Base-by-base conservation (phyloP, 1,139 yeast genomes). In the Sporopachydermia cereana region DNA sequence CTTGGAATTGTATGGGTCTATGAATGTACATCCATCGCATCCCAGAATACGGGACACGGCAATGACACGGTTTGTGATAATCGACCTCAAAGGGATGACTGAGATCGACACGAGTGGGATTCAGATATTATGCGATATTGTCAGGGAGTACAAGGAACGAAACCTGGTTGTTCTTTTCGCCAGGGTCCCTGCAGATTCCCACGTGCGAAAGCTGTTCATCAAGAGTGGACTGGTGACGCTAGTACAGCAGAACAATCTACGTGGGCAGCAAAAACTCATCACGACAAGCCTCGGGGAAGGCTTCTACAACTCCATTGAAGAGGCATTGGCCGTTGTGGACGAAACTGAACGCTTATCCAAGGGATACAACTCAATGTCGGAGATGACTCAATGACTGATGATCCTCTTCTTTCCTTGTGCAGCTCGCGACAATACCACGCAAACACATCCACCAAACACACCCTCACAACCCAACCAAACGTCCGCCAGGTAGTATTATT, bases 101-200 rank as follows among this genome's bases (percentile, higher is more conserved):
- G 30, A 22, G 16, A 39, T 39, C 5, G 42, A 39, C 24, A 39
- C 39, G 7, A 34, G 39, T n/a, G 39, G 39, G 5, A 34, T 34
- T 16, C 39, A 34, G 17, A 34, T n/a, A 7, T n/a, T 34, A 5
- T 34, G 39, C 17, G 39, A 34, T 7, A 34, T 34, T n/a, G 39
- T 34, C 22, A 34, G 17, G 22, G 39, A 34, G 39, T 34, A 34
- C 17, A 34, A 20, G 22, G 39, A 34, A n/a, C 9, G 39, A 34
- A n/a, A n/a, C 17, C n/a, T n/a, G 24, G 30, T 18, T 18, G 77
- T 84, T 1, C 74, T 78, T 49, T 76, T 89, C 50, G 77, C 84
- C 1, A 66, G 93, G 24, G 80, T 85, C 20, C 71, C 78, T 7
- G 14, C n/a, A 14, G 24, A 18, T 12, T 24, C 24, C 9, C 42